Evolutionary conservation across 768 basidiomycete genomes (phyloP).

Genomic region (Macrocybe gigantea): DNA sequence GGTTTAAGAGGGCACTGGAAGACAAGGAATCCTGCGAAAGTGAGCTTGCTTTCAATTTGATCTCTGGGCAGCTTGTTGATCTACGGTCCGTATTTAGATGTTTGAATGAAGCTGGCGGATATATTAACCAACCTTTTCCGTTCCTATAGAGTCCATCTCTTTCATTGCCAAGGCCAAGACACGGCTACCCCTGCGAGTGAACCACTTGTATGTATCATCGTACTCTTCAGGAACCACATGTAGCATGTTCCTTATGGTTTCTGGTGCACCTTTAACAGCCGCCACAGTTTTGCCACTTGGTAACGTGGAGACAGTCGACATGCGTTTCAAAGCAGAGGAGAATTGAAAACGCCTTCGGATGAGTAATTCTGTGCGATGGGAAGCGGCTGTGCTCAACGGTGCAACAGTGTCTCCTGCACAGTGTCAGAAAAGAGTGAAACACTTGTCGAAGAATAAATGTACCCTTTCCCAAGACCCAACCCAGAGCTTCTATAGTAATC

Average conservation of each 20-base stretch:
- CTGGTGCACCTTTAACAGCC: slow-evolving; percentile 95
- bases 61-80: slow-evolving; percentile 86
- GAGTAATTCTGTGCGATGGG: slow-evolving; percentile 54
- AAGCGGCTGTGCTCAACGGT: slow-evolving; percentile 46
- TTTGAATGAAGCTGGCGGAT: not conserved
- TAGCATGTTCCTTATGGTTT: slow-evolving; percentile 92
- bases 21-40: slow-evolving; percentile 94
- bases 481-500: slow-evolving; percentile 85
- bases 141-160: slow-evolving; percentile 64
- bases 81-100: slow-evolving; percentile 29
- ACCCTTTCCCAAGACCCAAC: slow-evolving; percentile 77
- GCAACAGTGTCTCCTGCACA: slow-evolving; percentile 64
- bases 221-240: slow-evolving; percentile 67
- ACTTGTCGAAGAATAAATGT: not conserved
- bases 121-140: slow-evolving; percentile 59
- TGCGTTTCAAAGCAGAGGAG: slow-evolving; percentile 94
- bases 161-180: slow-evolving; percentile 90
- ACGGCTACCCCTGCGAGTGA: slow-evolving; percentile 86
- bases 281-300: slow-evolving; percentile 55
- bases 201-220: slow-evolving; percentile 94
- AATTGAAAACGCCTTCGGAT: slow-evolving; percentile 96
- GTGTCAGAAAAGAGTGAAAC: slow-evolving; percentile 29
- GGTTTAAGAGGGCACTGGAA: slow-evolving; percentile 97
- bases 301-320: slow-evolving; percentile 82
- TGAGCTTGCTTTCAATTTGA: slow-evolving; percentile 69